Percentiles rank a stretch among this genome's conserved stretches.
These are phyloP conservation scores for Colletotrichum cuscutae DNA, from an alignment of 2,329 filamentous ascomycete genomes.

Conservation along the genomic window DNA sequence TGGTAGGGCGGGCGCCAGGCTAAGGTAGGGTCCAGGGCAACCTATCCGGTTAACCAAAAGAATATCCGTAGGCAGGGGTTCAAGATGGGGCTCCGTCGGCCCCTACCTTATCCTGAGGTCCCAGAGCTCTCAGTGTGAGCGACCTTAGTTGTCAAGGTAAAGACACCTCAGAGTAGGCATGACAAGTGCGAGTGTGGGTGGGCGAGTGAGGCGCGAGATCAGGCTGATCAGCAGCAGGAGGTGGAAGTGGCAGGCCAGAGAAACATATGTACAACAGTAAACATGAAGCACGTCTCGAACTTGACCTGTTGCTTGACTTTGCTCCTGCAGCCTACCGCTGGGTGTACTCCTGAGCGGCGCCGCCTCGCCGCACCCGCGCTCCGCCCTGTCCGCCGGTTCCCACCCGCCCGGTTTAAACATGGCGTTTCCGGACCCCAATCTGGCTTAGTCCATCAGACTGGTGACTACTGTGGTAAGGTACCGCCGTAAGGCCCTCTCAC, in stretches of 20 bases:
- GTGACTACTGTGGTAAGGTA: not conserved
- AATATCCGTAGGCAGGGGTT: not conserved
- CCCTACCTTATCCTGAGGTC: slow-evolving; percentile 5
- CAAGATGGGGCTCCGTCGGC: not conserved
- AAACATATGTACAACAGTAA: not conserved
- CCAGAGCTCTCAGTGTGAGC: not conserved
- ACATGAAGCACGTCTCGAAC: not conserved
- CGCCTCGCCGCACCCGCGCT: slow-evolving; percentile 21
- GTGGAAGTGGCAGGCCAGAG: not conserved
- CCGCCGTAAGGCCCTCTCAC: not conserved
- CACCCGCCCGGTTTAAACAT: slow-evolving; percentile 24
- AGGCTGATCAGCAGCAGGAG: not conserved
- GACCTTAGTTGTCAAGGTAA: not conserved
- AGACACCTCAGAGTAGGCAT: not conserved
- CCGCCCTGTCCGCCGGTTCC: slow-evolving; percentile 25
- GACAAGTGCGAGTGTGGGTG: not conserved
- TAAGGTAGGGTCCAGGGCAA: slow-evolving; percentile 4
- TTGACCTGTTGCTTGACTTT: not conserved
- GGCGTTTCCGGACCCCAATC: not conserved
- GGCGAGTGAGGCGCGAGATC: not conserved
- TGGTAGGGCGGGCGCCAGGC: slow-evolving; percentile 19
- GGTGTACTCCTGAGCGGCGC: not conserved
- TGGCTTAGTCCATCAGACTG: slow-evolving; percentile 9
- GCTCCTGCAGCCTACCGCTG: not conserved
- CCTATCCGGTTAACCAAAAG: not conserved